Percentiles rank a stretch among this genome's conserved stretches.
phyloP scores from a whole-genome alignment of 352 stramenopile species.

The Phytophthora syringae region DNA sequence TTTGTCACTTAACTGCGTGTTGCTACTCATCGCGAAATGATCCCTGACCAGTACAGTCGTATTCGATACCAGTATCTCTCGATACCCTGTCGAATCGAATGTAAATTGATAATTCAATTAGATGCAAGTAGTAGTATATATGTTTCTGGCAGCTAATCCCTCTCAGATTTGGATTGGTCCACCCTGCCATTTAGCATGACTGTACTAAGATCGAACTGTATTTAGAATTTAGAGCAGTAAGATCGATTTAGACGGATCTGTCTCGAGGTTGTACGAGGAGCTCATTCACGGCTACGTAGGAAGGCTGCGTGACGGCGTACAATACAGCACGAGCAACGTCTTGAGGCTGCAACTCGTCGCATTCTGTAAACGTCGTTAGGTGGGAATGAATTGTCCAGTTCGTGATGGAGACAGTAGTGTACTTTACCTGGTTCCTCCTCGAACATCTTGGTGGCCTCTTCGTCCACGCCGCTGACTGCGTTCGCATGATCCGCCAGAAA shows the following conservation, averaged over 20 bases:
- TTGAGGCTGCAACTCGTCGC: slow-evolving; percentile 77
- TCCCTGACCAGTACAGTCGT: no score
- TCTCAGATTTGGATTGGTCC: no score
- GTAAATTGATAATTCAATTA: no score
- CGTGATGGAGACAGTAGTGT: background rate
- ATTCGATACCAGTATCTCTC: no score
- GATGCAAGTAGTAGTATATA: no score
- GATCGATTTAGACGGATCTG: slow-evolving; percentile 55
- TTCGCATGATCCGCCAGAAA: slow-evolving; percentile 86
- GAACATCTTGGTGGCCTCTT: slow-evolving; percentile 70
- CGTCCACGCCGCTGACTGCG: slow-evolving; percentile 60
- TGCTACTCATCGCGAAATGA: slow-evolving; percentile 29
- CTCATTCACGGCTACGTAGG: slow-evolving; percentile 90
- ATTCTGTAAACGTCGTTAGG: no score
- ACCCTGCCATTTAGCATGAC: no score
- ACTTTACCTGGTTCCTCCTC: slow-evolving; percentile 53
- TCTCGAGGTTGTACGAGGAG: slow-evolving; percentile 90
- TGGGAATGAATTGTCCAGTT: no score
- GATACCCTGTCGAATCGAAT: no score
- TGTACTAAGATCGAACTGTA: slow-evolving; percentile 1
- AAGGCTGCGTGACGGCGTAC: slow-evolving; percentile 82
- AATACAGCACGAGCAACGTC: slow-evolving; percentile 86
- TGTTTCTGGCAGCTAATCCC: no score
- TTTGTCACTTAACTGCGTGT: slow-evolving; percentile 65
- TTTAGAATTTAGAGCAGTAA: background rate